Conservation (phyloP, 768 basidiomycete species). For the Hericium coralloides region DNA sequence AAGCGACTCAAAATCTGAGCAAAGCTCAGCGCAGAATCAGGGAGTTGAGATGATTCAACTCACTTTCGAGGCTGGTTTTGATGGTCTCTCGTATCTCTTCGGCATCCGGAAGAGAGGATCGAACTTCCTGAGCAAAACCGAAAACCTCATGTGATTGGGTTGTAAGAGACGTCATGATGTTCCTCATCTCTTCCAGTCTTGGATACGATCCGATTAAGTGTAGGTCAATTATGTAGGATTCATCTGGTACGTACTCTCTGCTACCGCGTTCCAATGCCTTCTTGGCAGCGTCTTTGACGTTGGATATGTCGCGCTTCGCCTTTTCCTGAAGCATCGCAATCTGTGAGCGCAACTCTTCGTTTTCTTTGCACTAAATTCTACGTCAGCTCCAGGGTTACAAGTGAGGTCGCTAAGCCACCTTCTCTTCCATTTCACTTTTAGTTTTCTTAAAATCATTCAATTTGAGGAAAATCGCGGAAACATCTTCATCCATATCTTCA, state of each 20-base stretch:
- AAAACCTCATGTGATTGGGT: conserved; percentile 12
- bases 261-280: not conserved
- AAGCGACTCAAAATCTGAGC: conserved; percentile 5
- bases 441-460: not conserved
- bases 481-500: not conserved
- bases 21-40: not conserved
- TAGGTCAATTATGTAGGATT: too few species aligned
- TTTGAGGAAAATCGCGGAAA: not conserved
- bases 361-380: conserved; percentile 6
- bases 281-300: conserved; percentile 6
- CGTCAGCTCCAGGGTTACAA: not conserved
- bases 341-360: conserved; percentile 8
- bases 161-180: conserved; percentile 7
- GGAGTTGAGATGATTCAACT: not conserved
- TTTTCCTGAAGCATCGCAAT: not conserved
- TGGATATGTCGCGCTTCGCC: not conserved
- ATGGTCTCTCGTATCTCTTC: conserved; percentile 4
- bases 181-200: conserved; percentile 9
- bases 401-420: not conserved
- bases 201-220: not conserved
- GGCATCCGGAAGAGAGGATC: conserved; percentile 8
- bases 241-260: too few species aligned
- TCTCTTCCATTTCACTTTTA: not conserved
- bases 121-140: conserved; percentile 9
- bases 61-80: conserved; percentile 8